Base-by-base conservation (phyloP, 164 flowering plant genomes). In the Malania oleifera region DNA sequence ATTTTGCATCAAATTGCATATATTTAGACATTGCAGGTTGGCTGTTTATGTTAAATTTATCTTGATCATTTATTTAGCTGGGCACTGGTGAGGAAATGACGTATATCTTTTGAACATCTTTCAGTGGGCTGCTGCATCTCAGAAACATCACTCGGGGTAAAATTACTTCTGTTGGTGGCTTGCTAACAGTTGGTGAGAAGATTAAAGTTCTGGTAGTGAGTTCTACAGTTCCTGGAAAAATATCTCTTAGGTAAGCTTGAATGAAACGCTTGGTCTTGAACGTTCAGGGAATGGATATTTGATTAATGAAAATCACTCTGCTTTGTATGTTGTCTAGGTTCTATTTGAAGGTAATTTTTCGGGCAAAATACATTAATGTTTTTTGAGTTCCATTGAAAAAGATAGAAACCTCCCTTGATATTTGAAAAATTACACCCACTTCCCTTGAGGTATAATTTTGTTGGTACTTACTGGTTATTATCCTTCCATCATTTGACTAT, bases 121-220 rank as follows among this genome's bases (percentile, higher is more conserved):
- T 60, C 82, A 93, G 98, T 75, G 98, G 98, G n/a, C 71, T 93
- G 81, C 77, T 93, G 67, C 97, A 93, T 73, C 77, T 86, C 38
- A 84, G 96, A 65, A 93, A 83, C 56, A 83, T 93, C 49, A 78
- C 74, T 44, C 81, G 68, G 22, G 66, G 52, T 34, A 72, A 81
- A 62, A 41, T 84, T 60, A 55, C 69, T 49, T 82, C 98, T 35
- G 80, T 90, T 28, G 62, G 65, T 54, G 92, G 90, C 57, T 29
- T 84, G 60, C 73, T 93, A 44, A 53, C 74, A 20, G 82, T 83
- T 56, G 84, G 64, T 66, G 98, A 90, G 69, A 82, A 77, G 68
- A 82, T 93, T 43, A 93, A 87, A 74, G 97, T 80, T 66, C 67
- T 90, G 41, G 95, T 93, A 48, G 84, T 87, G 74, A 87, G 78